A percentile compares a stretch with the other conserved stretches of the same genome.
phyloP scores from a whole-genome alignment of 2,329 filamentous ascomycete genomes.

The Tolypocladium guangdongense region DNA sequence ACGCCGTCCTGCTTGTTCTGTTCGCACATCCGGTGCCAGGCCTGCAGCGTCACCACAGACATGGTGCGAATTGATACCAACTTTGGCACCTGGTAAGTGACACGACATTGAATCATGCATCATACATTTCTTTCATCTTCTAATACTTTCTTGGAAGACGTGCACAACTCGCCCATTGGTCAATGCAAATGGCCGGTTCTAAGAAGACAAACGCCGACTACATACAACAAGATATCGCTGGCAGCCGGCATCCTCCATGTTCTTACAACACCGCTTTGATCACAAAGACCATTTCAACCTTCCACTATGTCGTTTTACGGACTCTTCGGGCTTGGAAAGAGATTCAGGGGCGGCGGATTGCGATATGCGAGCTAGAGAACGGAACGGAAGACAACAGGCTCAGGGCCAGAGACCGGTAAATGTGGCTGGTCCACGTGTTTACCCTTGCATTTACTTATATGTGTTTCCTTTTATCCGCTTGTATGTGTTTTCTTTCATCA shows the following conservation, averaged over 20 bases:
- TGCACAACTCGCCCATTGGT: neutral
- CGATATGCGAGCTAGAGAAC: neutral
- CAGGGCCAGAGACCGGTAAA: neutral
- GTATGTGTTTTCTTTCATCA: neutral
- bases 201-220: neutral
- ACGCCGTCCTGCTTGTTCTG: slow-evolving; percentile 5
- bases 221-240: neutral
- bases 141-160: neutral
- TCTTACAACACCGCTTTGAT: neutral
- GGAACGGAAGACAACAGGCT: neutral
- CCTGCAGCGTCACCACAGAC: neutral
- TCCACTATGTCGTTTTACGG: no score
- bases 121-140: neutral
- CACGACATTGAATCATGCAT: no score
- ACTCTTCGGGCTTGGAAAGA: neutral
- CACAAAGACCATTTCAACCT: neutral
- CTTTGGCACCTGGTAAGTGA: neutral
- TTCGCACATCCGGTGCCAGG: slow-evolving; percentile 1
- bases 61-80: neutral
- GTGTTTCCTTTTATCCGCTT: neutral
- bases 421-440: neutral
- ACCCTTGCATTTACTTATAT: neutral
- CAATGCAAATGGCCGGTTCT: neutral
- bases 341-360: neutral
- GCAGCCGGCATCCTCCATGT: neutral